These are phyloP conservation scores for Crithidia thermophila DNA, from an alignment of 208 protist species.

Conservation along the genomic window DNA sequence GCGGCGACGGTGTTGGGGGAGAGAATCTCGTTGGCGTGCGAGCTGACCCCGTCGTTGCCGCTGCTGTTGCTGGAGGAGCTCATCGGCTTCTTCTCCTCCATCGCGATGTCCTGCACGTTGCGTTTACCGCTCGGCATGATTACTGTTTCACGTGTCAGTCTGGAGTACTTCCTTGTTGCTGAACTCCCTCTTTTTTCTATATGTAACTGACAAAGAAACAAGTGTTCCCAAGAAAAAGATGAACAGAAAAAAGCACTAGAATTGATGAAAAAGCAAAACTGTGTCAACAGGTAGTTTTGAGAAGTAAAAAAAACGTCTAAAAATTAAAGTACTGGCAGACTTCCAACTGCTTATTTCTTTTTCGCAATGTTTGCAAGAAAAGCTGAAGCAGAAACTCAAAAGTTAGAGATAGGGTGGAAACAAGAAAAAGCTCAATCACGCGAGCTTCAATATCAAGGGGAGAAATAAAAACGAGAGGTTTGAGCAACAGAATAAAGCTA, in stretches of 20 bases:
- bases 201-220: not conserved
- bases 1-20: conserved; percentile 5
- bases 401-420: too few relatives aligned
- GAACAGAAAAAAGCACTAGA: not conserved
- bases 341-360: too few relatives aligned
- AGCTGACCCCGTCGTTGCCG: conserved; percentile 1
- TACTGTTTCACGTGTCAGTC: not conserved
- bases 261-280: not conserved
- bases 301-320: not conserved
- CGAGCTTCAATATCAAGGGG: too few relatives aligned
- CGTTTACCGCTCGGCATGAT: conserved; percentile 8
- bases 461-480: too few relatives aligned
- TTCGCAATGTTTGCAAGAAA: too few relatives aligned
- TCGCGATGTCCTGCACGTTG: conserved; percentile 6
- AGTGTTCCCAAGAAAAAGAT: not conserved
- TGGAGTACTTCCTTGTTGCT: not conserved
- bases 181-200: too few relatives aligned
- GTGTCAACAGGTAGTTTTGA: not conserved
- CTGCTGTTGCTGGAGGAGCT: conserved; percentile 11
- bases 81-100: conserved; percentile 15
- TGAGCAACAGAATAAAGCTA: too few relatives aligned
- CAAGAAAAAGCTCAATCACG: too few relatives aligned
- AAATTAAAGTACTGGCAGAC: too few relatives aligned
- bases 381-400: too few relatives aligned
- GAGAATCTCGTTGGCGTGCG: conserved; percentile 1